Evolutionary conservation across 1,139 yeast species (phyloP), one percentile per base, ranked within the genome.

Genomic region (Blastobotrys raffinosifermentans): DNA sequence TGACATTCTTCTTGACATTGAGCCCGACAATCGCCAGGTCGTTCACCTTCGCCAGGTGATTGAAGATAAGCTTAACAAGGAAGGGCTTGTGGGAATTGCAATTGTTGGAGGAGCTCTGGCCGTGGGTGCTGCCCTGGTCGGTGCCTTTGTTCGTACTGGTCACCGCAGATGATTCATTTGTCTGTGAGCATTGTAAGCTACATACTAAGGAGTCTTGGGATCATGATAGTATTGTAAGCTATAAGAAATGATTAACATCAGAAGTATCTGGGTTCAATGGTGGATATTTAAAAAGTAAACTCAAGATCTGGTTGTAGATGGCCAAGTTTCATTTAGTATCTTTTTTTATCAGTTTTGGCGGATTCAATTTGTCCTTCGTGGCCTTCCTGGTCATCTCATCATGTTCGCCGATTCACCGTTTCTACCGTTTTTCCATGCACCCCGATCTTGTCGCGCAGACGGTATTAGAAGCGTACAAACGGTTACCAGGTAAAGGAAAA

Each of bases 51-150:
- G 83, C 51, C 73, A 74, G 43, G 78, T 80, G 54, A 83, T 91
- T 23, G 96, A 87, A 46, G 91, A 82, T 48, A 82, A 79, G 55
- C 77, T 91, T 29, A 85, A 94, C 21, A 77, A 73, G 50, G 94
- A 91, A 55, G 95, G 96, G 0, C 68, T 87, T 39, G 76, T 86
- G 46, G 97, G 97, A 1, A 66, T 89, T 39, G 95, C 95, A 0
- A 69, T 91, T 29, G 80, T 86, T 0, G 85, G 94, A 13, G 94
- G 95, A 18, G 77, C 77, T 2, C 67, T 87, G 40, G 96, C 96
- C 0, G 71, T 84, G 1, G 91, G 91, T 1, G 80, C 89, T 1
- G 86, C 91, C 0, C 63, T 77, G 2, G 58, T 78, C 9, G 82
- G 87, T 1, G 70, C 81, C 2, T 55, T 80, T 29, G 55, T 79